phyloP scores from a whole-genome alignment of 2,329 filamentous ascomycete genomes.

The Bertia moriformis region DNA sequence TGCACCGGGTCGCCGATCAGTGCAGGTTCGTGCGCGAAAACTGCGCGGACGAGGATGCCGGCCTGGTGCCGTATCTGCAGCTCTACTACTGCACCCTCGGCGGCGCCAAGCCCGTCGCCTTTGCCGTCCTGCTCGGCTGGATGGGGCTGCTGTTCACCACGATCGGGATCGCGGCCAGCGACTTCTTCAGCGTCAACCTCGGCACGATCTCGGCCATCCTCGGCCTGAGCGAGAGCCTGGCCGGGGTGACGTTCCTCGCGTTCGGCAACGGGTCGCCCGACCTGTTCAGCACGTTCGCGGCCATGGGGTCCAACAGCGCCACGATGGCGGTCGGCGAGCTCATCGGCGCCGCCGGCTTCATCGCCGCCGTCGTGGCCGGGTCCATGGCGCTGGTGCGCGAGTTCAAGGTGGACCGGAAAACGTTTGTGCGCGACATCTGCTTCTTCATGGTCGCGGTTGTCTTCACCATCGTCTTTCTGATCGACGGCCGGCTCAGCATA shows the following conservation, averaged over 20 bases:
- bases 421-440: conserved; percentile 77
- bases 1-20: conserved; percentile 65
- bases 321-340: conserved; percentile 90
- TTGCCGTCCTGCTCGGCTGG: conserved; percentile 66
- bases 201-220: conserved; percentile 81
- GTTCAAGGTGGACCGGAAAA: conserved; percentile 69
- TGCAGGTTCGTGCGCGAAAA: conserved; percentile 74
- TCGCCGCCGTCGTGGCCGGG: conserved; percentile 87
- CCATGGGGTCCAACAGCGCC: conserved; percentile 90
- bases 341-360: conserved; percentile 88
- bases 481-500: conserved; percentile 67
- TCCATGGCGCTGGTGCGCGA: conserved; percentile 96
- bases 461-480: conserved; percentile 77
- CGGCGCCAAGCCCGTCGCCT: conserved; percentile 59
- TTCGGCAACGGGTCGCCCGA: conserved; percentile 97
- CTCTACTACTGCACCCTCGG: conserved; percentile 77
- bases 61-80: conserved; percentile 73
- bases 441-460: conserved; percentile 80
- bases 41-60: conserved; percentile 79
- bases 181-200: conserved; percentile 96
- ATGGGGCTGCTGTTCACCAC: conserved; percentile 83
- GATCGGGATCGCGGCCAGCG: conserved; percentile 91
- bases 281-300: conserved; percentile 95
- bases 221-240: conserved; percentile 88
- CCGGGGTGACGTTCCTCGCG: conserved; percentile 87